These are phyloP conservation scores for Phytopythium montanum DNA, from an alignment of 352 stramenopile genomes.

Conservation along the genomic window DNA sequence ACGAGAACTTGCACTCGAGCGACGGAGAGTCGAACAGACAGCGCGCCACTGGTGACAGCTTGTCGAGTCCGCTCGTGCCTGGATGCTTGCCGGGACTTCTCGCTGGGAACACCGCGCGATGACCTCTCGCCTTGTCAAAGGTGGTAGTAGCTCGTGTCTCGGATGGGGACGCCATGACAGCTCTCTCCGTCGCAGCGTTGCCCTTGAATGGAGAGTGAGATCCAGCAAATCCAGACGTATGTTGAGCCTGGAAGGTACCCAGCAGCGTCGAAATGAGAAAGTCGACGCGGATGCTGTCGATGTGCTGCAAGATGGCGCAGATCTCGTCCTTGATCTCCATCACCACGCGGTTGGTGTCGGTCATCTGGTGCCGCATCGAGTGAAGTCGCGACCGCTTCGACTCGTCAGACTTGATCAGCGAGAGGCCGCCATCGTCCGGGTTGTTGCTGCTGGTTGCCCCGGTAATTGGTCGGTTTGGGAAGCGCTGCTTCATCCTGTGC, in stretches of 20 bases:
- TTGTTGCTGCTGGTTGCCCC: not conserved
- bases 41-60: slow-evolving; percentile 39
- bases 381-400: not conserved
- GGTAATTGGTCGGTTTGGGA: not conserved
- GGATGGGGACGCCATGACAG: not conserved
- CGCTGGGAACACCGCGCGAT: not conserved
- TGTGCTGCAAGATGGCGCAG: slow-evolving; percentile 50
- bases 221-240: slow-evolving; percentile 11
- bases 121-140: not conserved
- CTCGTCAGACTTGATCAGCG: not conserved
- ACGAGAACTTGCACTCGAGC: slow-evolving; percentile 60
- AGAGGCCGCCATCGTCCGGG: not conserved
- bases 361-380: slow-evolving; percentile 25
- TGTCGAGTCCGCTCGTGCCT: slow-evolving; percentile 18
- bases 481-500: too few species aligned
- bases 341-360: slow-evolving; percentile 39
- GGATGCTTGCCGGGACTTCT: not conserved
- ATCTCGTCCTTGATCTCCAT: slow-evolving; percentile 80
- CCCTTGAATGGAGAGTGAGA: not conserved
- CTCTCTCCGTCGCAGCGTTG: not conserved
- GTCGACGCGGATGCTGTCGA: slow-evolving; percentile 60
- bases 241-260: slow-evolving; percentile 32
- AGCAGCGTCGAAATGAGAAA: slow-evolving; percentile 63
- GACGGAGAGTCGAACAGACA: slow-evolving; percentile 45
- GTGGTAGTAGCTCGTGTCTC: not conserved